phyloP scores from a whole-genome alignment of 257 asterid species.

The Petunia secreta region DNA sequence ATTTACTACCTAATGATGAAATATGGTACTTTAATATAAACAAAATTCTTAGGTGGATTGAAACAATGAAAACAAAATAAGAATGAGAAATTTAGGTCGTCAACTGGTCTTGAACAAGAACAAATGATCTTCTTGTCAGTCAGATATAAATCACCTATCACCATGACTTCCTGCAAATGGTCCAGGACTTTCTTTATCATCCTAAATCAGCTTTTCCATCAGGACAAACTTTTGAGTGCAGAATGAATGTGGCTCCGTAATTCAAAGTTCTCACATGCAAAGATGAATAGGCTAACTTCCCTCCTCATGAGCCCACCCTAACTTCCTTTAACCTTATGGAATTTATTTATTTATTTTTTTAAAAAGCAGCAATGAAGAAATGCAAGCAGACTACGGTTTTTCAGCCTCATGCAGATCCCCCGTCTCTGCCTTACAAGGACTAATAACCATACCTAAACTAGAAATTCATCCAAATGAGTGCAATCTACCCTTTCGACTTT shows the following conservation, averaged over 20 bases:
- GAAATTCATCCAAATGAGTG: constrained; percentile 1
- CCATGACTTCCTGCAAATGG: constrained; percentile 13
- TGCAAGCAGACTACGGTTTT: constrained; percentile 12
- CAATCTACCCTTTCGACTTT: background rate
- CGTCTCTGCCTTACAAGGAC: background rate
- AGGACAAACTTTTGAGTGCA: background rate
- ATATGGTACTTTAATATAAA: background rate
- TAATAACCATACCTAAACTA: background rate
- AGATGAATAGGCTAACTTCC: background rate
- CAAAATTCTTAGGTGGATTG: background rate
- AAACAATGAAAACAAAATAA: background rate
- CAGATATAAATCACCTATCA: background rate
- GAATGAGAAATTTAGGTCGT: background rate
- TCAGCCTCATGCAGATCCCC: constrained; percentile 25
- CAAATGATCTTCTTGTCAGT: background rate
- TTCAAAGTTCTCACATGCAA: background rate
- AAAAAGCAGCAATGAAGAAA: background rate
- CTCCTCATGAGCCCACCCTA: background rate
- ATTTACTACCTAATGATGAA: background rate
- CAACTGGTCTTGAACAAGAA: too few relatives aligned
- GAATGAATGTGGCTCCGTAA: background rate
- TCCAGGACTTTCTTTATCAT: background rate
- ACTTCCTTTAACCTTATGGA: constrained; percentile 2
- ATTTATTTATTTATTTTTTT: background rate
- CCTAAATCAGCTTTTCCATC: background rate